Conservation (phyloP, 2,329 filamentous ascomycete species). For the Neurospora crassa region DNA sequence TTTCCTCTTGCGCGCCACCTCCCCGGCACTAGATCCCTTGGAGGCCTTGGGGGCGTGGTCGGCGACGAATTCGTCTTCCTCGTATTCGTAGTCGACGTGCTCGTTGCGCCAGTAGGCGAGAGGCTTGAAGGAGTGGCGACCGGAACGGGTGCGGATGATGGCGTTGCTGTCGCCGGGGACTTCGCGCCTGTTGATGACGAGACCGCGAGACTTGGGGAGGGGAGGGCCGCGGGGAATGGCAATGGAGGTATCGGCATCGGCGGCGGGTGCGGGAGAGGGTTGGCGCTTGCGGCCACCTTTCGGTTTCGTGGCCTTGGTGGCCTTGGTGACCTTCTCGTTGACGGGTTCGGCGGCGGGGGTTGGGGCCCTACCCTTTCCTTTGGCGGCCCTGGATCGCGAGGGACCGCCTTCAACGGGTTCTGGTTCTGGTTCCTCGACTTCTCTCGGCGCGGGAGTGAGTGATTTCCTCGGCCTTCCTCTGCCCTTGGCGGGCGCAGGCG, state of each 20-base stretch:
- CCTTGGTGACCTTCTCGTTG: slow-evolving; percentile 2
- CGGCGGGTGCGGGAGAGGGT: slow-evolving; percentile 30
- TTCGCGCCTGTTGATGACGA: slow-evolving; percentile 42
- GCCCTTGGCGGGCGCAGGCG: slow-evolving; percentile 2
- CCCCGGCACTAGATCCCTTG: slow-evolving; percentile 14
- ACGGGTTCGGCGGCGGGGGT: slow-evolving; percentile 8
- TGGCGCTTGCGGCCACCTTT: slow-evolving; percentile 24
- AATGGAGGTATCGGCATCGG: slow-evolving; percentile 31
- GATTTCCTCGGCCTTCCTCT: not conserved
- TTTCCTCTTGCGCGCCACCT: slow-evolving; percentile 19
- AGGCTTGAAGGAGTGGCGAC: slow-evolving; percentile 67
- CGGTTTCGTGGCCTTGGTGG: slow-evolving; percentile 2
- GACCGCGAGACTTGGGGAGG: slow-evolving; percentile 43
- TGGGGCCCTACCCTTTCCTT: slow-evolving; percentile 13
- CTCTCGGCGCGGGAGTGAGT: not conserved
- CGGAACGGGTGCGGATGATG: slow-evolving; percentile 56
- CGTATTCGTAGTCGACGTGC: slow-evolving; percentile 57
- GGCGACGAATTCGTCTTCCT: slow-evolving; percentile 35
- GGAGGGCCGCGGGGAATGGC: slow-evolving; percentile 45
- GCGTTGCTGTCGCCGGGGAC: slow-evolving; percentile 34
- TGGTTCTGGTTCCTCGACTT: slow-evolving; percentile 5
- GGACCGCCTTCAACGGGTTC: slow-evolving; percentile 4
- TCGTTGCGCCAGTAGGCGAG: slow-evolving; percentile 85
- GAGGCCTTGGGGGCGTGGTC: slow-evolving; percentile 19
- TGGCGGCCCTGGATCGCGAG: slow-evolving; percentile 3